Base-by-base conservation (phyloP, 352 stramenopile genomes). In the Phytophthora cajani region DNA sequence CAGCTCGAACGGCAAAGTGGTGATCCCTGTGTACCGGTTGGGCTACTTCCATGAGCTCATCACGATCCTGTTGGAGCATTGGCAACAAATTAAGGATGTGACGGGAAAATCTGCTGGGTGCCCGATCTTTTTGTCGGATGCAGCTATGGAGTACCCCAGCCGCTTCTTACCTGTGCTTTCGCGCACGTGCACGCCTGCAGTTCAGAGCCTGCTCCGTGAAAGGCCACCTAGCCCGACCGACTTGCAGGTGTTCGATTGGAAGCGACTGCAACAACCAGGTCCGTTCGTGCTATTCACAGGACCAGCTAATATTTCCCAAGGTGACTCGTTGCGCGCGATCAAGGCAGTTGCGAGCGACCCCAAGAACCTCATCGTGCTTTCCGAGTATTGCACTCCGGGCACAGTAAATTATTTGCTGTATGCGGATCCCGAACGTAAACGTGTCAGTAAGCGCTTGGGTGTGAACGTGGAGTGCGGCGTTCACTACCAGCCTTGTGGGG, bases 321-420 rank as follows among this genome's bases (percentile, higher is more conserved):
- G 87, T 3, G 85, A 95, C 54, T 93, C 89, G 14, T 69, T 81
- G 19, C 78, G 81, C 53, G 88, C 87, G 2, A 78, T 95, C 33
- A 90, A 90, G 30, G 77, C 78, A 0, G 62, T 82, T 33, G 87
- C 87, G 3, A 84, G 62, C 12, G 86, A 96, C 40, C 79, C 87
- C 1, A 91, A 90, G 69, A 96, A 96, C 54, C 76, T 96, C 2
- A 83, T 96, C 16, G 88, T 96, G 4, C 75, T 96, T 8, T 96
- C 89, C 8, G 89, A 96, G 60, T 80, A 90, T 57, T 94, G 88
- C 61, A 94, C 84, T 14, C 84, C 80, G 12, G 89, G 88, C 3
- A 93, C 85, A 25, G 74, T 95, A 32, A 96, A 94, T 66, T 94
- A 95, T 66, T 82, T 82, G 40, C 67, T 96, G 38, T 94, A 94